Percentiles rank a stretch among this genome's conserved stretches.
phyloP scores from a whole-genome alignment of 257 asterid species.

The Agastache rugosa region DNA sequence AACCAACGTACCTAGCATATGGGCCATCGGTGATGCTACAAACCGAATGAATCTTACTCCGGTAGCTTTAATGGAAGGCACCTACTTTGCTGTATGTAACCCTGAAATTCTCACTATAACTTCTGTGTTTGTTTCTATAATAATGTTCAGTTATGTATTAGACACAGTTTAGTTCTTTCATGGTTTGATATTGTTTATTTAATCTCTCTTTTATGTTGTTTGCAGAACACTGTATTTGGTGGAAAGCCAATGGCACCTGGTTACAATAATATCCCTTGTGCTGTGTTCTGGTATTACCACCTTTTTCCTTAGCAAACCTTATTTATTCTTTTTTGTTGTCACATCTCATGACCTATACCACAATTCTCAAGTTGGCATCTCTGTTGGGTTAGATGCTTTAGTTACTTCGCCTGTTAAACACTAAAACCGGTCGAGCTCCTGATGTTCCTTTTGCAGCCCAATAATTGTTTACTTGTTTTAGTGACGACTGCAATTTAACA shows the following conservation, averaged over 20 bases:
- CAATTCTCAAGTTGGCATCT: constrained; percentile 1
- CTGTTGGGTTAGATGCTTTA: background rate
- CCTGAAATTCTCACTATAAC: constrained; percentile 7
- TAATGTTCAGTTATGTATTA: background rate
- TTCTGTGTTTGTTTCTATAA: constrained; percentile 11
- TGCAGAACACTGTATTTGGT: constrained; percentile 95
- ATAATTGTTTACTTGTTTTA: constrained; percentile 5
- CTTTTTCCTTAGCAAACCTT: constrained; percentile 19
- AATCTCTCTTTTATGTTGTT: constrained; percentile 23
- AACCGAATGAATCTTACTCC: constrained; percentile 97
- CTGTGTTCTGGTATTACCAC: constrained; percentile 82
- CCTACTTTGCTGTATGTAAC: constrained; percentile 78
- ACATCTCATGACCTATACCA: background rate
- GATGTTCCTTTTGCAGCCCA: background rate
- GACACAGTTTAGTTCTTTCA: background rate
- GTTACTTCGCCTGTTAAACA: background rate
- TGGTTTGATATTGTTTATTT: background rate
- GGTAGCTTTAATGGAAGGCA: constrained; percentile 97
- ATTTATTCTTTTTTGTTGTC: constrained; percentile 19
- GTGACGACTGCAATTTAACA: background rate
- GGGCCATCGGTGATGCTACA: constrained; percentile 98
- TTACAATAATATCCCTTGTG: constrained; percentile 76
- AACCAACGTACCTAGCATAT: constrained; percentile 94
- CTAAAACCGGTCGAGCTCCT: background rate
- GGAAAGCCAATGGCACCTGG: constrained; percentile 81